Percentiles rank a stretch among this genome's conserved stretches.
Evolutionary conservation across 2,329 filamentous ascomycete species (phyloP).

Genomic region (Xylaria sp.): DNA sequence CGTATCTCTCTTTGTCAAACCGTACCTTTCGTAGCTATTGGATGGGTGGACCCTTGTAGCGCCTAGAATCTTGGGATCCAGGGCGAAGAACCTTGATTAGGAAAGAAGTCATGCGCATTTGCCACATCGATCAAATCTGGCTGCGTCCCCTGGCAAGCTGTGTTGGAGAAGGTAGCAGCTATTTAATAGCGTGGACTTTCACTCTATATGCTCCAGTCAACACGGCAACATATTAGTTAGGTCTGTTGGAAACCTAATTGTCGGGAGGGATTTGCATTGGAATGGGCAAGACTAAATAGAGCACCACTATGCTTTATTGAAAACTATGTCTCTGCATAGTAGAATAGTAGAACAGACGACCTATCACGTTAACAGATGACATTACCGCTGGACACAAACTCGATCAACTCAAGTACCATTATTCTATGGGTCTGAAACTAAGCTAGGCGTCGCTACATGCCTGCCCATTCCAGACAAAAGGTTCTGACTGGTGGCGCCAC

Average conservation of each 20-base stretch:
- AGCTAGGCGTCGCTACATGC: slow-evolving; percentile 41
- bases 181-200: background rate
- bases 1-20: slow-evolving; percentile 8
- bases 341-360: background rate
- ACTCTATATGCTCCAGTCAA: background rate
- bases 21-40: no score
- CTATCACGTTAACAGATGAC: background rate
- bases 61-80: background rate
- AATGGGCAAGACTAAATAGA: background rate
- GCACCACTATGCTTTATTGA: no score
- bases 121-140: background rate
- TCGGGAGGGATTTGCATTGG: no score
- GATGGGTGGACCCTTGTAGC: background rate
- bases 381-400: background rate
- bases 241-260: background rate
- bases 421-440: background rate
- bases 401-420: background rate
- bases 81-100: background rate
- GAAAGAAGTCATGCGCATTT: background rate
- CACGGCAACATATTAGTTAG: background rate
- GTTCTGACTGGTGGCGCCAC: slow-evolving; percentile 38
- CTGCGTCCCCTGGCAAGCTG: background rate
- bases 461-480: slow-evolving; percentile 46
- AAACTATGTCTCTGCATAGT: background rate
- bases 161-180: background rate